Evolutionary conservation across 768 basidiomycete genomes (phyloP).

Genomic region (Pleurotus platypus): DNA sequence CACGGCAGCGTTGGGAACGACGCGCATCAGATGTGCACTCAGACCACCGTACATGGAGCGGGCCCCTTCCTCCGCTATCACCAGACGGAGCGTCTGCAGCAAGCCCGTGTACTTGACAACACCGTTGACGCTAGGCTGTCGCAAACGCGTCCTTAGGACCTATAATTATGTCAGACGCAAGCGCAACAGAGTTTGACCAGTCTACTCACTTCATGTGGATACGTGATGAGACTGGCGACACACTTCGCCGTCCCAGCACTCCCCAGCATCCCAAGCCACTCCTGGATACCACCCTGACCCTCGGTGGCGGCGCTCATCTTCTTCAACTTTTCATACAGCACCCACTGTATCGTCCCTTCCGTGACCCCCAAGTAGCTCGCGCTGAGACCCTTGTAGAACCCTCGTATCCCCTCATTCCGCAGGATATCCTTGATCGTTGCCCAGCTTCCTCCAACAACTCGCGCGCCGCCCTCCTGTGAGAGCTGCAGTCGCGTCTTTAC

Average conservation of each 20-base stretch:
- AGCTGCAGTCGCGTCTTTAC: conserved; percentile 96
- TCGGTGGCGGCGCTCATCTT: conserved; percentile 51
- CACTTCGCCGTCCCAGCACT: conserved; percentile 93
- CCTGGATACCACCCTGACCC: conserved; percentile 50
- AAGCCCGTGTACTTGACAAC: conserved; percentile 84
- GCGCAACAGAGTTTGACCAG: neutral
- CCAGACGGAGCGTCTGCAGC: conserved; percentile 75
- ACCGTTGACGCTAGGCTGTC: conserved; percentile 82
- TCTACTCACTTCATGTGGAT: conserved; percentile 90
- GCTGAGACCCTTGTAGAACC: conserved; percentile 93
- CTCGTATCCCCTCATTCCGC: conserved; percentile 75
- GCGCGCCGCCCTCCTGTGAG: conserved; percentile 25
- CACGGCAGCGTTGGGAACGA: conserved; percentile 94
- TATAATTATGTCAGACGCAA: conserved; percentile 20
- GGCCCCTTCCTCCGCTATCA: conserved; percentile 88
- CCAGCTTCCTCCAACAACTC: conserved; percentile 50
- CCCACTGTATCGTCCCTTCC: conserved; percentile 97
- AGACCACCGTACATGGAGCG: conserved; percentile 87
- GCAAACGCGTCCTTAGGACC: conserved; percentile 89
- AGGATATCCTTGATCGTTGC: conserved; percentile 69
- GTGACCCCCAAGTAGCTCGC: conserved; percentile 96
- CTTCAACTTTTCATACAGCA: conserved; percentile 91
- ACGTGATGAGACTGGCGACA: conserved; percentile 91
- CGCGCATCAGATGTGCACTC: conserved; percentile 92
- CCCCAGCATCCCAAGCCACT: conserved; percentile 82